Evolutionary conservation across 108 stramenopile species (phyloP).

Genomic region (Fragilaria crotonensis): DNA sequence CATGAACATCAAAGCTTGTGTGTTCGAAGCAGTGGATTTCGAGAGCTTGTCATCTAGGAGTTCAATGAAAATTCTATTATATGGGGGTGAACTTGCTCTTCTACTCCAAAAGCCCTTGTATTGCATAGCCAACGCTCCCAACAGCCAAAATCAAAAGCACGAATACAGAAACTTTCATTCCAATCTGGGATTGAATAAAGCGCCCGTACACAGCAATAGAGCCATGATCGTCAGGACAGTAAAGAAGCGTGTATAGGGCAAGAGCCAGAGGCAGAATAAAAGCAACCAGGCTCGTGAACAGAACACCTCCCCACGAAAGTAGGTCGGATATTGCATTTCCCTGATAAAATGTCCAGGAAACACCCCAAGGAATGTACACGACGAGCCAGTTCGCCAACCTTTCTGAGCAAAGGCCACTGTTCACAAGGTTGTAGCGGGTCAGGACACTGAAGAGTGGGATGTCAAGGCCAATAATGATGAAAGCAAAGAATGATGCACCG

Average conservation of each 20-base stretch:
- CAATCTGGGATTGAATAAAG: neutral
- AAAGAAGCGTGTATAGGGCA: slow-evolving; percentile 10
- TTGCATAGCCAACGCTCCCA: neutral
- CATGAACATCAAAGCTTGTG: no score
- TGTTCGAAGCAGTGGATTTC: no score
- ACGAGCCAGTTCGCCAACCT: slow-evolving; percentile 17
- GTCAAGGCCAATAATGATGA: slow-evolving; percentile 49
- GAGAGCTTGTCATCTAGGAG: no score
- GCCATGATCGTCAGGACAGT: slow-evolving; percentile 7
- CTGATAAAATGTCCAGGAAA: slow-evolving; percentile 33
- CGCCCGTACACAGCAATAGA: slow-evolving; percentile 18
- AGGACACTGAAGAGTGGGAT: slow-evolving; percentile 44
- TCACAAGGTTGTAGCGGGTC: slow-evolving; percentile 25
- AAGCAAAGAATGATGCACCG: slow-evolving; percentile 31
- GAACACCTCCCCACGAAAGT: slow-evolving; percentile 30
- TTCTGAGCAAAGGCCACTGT: slow-evolving; percentile 13
- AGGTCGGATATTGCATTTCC: slow-evolving; percentile 17
- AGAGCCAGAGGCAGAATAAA: slow-evolving; percentile 31
- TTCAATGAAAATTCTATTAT: no score
- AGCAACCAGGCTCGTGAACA: slow-evolving; percentile 28
- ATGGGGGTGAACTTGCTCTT: no score
- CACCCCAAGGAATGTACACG: slow-evolving; percentile 33
- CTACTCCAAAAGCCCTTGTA: neutral
- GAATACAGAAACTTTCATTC: neutral
- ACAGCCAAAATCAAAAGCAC: neutral